A percentile compares a stretch with the other conserved stretches of the same genome.
Conservation (phyloP, 164 flowering plant species). For the Magnolia changhungtana region DNA sequence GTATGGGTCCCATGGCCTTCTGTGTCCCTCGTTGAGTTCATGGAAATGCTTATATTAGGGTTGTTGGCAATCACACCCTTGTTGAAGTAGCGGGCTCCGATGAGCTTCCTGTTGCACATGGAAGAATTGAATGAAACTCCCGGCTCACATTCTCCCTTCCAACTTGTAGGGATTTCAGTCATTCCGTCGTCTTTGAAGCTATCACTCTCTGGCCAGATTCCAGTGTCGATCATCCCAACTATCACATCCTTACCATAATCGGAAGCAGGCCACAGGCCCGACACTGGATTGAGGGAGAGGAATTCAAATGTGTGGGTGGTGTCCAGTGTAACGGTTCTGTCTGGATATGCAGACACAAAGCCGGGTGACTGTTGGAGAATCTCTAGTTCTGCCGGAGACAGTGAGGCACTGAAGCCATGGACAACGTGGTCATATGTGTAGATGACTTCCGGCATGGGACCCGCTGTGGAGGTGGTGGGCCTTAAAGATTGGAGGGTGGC, state of each 20-base stretch:
- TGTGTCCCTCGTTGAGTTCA: background rate
- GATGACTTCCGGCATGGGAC: slow-evolving; percentile 12
- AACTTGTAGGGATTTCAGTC: no score
- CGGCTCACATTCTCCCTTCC: slow-evolving; percentile 51
- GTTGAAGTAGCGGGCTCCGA: slow-evolving; percentile 55
- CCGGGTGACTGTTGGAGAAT: slow-evolving; percentile 26
- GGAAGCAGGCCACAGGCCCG: no score
- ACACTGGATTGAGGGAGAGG: no score
- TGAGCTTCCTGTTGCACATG: slow-evolving; percentile 52
- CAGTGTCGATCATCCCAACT: no score
- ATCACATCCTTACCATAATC: no score
- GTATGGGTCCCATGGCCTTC: slow-evolving; percentile 64
- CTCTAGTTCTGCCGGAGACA: slow-evolving; percentile 13
- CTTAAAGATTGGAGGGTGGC: no score
- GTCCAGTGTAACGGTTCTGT: slow-evolving; percentile 24
- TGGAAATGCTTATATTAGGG: background rate
- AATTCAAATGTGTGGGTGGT: no score
- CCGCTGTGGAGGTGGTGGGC: slow-evolving; percentile 2
- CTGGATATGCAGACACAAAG: slow-evolving; percentile 33
- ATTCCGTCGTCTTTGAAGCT: no score
- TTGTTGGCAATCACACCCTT: slow-evolving; percentile 8
- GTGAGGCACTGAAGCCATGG: slow-evolving; percentile 48
- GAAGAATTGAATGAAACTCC: slow-evolving; percentile 47
- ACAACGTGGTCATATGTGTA: slow-evolving; percentile 38
- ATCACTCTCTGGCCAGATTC: no score